Evolutionary conservation across 495 filamentous ascomycete species (phyloP), one percentile per base, ranked within the genome.

Genomic region (Cladorrhinum samala): DNA sequence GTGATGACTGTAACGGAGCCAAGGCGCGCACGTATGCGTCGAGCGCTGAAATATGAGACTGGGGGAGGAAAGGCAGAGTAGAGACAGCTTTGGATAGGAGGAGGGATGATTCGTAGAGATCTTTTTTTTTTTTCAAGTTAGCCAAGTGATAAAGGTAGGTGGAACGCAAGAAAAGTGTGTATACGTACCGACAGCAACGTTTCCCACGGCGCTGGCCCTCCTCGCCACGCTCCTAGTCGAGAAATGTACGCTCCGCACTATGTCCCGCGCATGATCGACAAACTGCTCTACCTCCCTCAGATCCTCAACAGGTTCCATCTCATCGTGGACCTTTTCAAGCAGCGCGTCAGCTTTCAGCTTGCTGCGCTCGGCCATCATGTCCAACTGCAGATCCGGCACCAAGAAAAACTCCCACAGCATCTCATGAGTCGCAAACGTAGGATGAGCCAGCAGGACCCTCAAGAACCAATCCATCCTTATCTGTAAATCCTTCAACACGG

Each of bases 391-490:
- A 52, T 99, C 94, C 1, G 94, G 94, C 14, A 97, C 92, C 2
- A 99, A 80, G 68, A 99, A 95, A 71, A 99, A 99, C 60, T 99
- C 94, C 94, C 94, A 99, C 6, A 99, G 75, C 78, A 96, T 88
- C 72, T 99, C 94, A 63, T 97, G 94, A 0, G 88, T 96, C 1
- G 89, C 83, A 66, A 99, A 97, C 4, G 93, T 96, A 2, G 94
- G 87, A 62, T 99, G 94, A 0, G 81, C 74, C 27, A 99, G 75
- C 19, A 99, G 77, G 7, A 90, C 87, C 42, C 87, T 86, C 52
- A 99, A 70, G 60, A 96, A 95, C 30, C 80, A 81, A 69, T 97
- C 90, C 7, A 95, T 82, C 24, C 86, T 85, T 42, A 91, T 70
- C 67, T 97, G 94, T 24, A 90, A 86, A 64, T 96, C 90, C 54